Evolutionary conservation across 2,329 filamentous ascomycete species (phyloP).

Genomic region (Gaeumannomyces tritici): DNA sequence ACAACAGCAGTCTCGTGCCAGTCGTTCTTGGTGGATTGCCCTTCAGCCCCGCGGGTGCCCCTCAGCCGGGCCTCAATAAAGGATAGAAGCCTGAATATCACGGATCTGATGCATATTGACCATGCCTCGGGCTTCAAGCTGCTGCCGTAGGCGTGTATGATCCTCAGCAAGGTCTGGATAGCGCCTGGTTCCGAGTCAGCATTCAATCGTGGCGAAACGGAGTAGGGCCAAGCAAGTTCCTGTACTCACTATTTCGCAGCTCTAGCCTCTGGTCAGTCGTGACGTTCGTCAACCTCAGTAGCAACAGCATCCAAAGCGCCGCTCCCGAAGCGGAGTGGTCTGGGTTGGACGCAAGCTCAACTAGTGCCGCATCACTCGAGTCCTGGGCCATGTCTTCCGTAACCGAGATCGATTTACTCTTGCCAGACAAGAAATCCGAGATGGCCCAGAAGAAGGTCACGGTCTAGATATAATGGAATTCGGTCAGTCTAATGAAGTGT

Average conservation of each 20-base stretch:
- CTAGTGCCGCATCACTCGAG: constrained; percentile 45
- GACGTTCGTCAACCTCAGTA: constrained; percentile 61
- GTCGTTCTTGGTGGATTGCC: constrained; percentile 37
- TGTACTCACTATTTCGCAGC: constrained; percentile 58
- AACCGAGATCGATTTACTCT: constrained; percentile 47
- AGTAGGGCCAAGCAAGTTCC: not conserved
- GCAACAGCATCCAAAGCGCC: constrained; percentile 68
- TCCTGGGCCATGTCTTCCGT: constrained; percentile 45
- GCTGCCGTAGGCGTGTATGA: constrained; percentile 85
- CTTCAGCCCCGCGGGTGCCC: constrained; percentile 22
- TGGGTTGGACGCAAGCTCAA: constrained; percentile 47
- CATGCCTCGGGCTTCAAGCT: constrained; percentile 69
- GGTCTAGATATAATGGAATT: constrained; percentile 38
- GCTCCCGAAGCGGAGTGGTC: constrained; percentile 54
- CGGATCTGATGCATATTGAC: constrained; percentile 71
- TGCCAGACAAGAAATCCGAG: constrained; percentile 70
- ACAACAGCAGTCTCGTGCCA: constrained; percentile 71
- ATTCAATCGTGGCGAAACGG: not conserved
- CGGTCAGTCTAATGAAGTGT: not conserved
- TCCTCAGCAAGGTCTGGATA: constrained; percentile 81
- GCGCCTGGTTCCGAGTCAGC: constrained; percentile 40
- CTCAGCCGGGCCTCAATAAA: constrained; percentile 53
- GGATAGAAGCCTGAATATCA: constrained; percentile 69
- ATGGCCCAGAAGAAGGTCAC: constrained; percentile 95
- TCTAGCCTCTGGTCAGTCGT: constrained; percentile 65